A percentile compares a stretch with the other conserved stretches of the same genome.
phyloP scores from a whole-genome alignment of 2,329 filamentous ascomycete species.

The Penicillium sp. region DNA sequence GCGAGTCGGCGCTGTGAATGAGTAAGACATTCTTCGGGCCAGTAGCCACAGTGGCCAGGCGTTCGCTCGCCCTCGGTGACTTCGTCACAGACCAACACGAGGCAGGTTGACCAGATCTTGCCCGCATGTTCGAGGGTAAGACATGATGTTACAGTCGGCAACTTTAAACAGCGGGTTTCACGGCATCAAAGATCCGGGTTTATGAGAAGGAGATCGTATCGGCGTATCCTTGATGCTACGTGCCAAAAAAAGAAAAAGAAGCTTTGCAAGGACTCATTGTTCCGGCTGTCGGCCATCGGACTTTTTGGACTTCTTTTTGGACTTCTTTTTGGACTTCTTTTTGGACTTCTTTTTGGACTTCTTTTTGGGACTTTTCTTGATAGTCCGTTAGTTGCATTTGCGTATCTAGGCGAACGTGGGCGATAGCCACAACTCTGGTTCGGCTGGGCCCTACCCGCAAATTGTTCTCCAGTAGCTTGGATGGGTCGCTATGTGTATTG shows the following conservation, averaged over 20 bases:
- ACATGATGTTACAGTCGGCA: slow-evolving; percentile 5
- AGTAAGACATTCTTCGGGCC: slow-evolving; percentile 12
- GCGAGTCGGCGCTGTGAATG: neutral
- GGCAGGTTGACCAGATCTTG: neutral
- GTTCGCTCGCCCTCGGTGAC: neutral
- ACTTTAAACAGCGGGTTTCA: slow-evolving; percentile 2
- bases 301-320: neutral
- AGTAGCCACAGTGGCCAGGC: neutral
- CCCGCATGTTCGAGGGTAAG: slow-evolving; percentile 17
- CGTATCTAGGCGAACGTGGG: neutral
- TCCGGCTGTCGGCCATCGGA: neutral
- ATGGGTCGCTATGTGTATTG: neutral
- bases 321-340: neutral
- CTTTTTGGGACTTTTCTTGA: neutral
- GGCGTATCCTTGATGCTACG: too few relatives aligned
- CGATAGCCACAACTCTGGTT: neutral
- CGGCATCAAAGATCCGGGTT: slow-evolving; percentile 1
- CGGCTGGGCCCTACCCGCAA: neutral
- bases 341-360: neutral
- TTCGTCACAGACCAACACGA: neutral
- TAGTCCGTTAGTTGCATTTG: neutral
- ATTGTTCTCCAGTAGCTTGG: neutral
- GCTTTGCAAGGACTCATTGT: neutral
- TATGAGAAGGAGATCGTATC: neutral
- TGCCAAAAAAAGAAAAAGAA: neutral